phyloP scores from a whole-genome alignment of 2,329 filamentous ascomycete genomes.

The Xylariales sp. region DNA sequence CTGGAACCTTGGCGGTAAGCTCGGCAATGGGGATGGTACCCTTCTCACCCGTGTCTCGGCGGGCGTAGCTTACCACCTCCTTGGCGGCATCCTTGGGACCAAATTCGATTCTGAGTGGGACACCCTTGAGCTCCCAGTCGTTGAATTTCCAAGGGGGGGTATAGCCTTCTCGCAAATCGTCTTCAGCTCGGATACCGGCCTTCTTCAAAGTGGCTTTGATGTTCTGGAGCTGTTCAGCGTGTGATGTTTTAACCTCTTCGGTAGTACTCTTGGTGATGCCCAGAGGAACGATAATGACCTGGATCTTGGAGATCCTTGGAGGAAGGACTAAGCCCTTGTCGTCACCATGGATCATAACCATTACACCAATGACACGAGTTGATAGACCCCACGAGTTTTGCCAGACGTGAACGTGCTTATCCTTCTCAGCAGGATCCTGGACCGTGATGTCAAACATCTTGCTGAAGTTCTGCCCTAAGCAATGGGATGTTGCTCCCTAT shows the following conservation, averaged over 20 bases:
- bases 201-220: conserved; percentile 66
- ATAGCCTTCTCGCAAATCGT: conserved; percentile 86
- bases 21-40: conserved; percentile 71
- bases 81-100: conserved; percentile 91
- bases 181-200: conserved; percentile 71
- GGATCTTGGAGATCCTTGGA: conserved; percentile 80
- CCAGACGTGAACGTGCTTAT: conserved; percentile 82
- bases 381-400: conserved; percentile 99
- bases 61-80: conserved; percentile 76
- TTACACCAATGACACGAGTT: conserved; percentile 94
- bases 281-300: conserved; percentile 84
- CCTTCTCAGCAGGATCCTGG: conserved; percentile 81
- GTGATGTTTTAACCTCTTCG: conserved; percentile 70
- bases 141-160: conserved; percentile 97
- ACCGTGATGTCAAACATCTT: conserved; percentile 99
- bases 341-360: conserved; percentile 97
- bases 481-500: conserved; percentile 91
- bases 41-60: conserved; percentile 85
- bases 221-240: conserved; percentile 70
- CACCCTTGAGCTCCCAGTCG: conserved; percentile 96
- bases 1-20: conserved; percentile 67
- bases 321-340: conserved; percentile 93
- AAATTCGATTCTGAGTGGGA: conserved; percentile 90
- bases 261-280: conserved; percentile 86
- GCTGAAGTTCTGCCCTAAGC: conserved; percentile 92